phyloP scores from a whole-genome alignment of 2,329 filamentous ascomycete species.

The Stachybotrys echinatus region DNA sequence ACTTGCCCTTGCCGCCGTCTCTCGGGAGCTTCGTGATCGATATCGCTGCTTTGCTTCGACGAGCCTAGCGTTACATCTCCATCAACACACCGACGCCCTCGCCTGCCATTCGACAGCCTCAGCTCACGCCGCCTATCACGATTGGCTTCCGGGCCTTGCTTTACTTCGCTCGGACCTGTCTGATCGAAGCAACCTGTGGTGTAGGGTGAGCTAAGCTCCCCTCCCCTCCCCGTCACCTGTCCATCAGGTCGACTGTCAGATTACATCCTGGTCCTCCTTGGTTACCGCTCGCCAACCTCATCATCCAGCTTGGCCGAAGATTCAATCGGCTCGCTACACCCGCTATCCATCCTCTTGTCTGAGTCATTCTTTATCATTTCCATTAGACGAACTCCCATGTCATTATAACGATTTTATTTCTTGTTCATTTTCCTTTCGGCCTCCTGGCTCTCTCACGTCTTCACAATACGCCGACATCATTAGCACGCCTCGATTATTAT shows the following conservation, averaged over 20 bases:
- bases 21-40: not conserved
- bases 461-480: slow-evolving; percentile 14
- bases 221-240: slow-evolving; percentile 18
- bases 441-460: slow-evolving; percentile 22
- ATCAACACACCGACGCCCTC: too few relatives aligned
- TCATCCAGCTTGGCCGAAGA: not conserved
- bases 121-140: too few relatives aligned
- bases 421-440: slow-evolving; percentile 25
- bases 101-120: too few relatives aligned
- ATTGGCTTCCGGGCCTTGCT: too few relatives aligned
- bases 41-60: too few relatives aligned
- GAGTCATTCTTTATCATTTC: slow-evolving; percentile 20
- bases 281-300: not conserved
- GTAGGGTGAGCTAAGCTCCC: slow-evolving; percentile 24
- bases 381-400: slow-evolving; percentile 29
- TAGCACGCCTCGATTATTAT: slow-evolving; percentile 25
- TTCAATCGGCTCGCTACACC: slow-evolving; percentile 22
- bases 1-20: not conserved
- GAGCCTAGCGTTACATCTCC: too few relatives aligned
- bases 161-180: slow-evolving; percentile 7
- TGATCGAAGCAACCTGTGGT: slow-evolving; percentile 6
- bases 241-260: slow-evolving; percentile 16
- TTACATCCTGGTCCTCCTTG: not conserved
- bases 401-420: slow-evolving; percentile 33
- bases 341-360: slow-evolving; percentile 13